Evolutionary conservation across 1,284 basidiomycete genomes (phyloP).

Genomic region (Hymenochaete sp.): DNA sequence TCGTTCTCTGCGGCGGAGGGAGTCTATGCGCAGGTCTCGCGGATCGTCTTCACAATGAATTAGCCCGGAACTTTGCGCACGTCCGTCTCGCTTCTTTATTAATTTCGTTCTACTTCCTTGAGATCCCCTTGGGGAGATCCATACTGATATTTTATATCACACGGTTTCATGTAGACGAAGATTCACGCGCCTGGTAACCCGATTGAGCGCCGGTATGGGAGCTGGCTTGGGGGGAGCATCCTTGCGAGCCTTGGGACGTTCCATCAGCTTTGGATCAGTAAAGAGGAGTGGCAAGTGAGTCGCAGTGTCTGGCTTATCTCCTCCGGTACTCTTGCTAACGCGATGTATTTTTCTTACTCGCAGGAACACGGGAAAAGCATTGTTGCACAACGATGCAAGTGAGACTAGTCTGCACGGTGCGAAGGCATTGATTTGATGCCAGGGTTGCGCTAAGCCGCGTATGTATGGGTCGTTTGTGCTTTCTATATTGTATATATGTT

Average conservation of each 20-base stretch:
- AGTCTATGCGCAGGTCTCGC: slow-evolving; percentile 80
- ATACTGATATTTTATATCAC: slow-evolving; percentile 3
- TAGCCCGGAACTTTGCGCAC: slow-evolving; percentile 70
- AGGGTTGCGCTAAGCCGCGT: too few relatives aligned
- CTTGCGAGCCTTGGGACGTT: slow-evolving; percentile 90
- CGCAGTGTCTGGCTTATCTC: not conserved
- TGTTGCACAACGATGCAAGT: slow-evolving; percentile 75
- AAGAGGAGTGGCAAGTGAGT: slow-evolving; percentile 82
- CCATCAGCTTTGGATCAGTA: slow-evolving; percentile 92
- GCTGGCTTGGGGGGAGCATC: slow-evolving; percentile 92
- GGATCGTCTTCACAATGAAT: slow-evolving; percentile 79
- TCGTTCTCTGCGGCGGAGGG: slow-evolving; percentile 91
- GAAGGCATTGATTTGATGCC: too few relatives aligned
- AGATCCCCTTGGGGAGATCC: not conserved
- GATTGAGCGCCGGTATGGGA: slow-evolving; percentile 79
- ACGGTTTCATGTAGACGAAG: slow-evolving; percentile 48
- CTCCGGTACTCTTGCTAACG: not conserved
- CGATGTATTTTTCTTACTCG: not conserved
- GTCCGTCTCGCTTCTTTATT: slow-evolving; percentile 37
- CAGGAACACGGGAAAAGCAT: slow-evolving; percentile 74
- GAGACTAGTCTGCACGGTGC: too few relatives aligned
- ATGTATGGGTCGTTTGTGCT: too few relatives aligned
- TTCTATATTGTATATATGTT: too few relatives aligned
- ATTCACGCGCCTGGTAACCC: slow-evolving; percentile 87
- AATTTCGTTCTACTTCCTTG: slow-evolving; percentile 2